phyloP scores from a whole-genome alignment of 768 basidiomycete genomes.

The Filobasidium wieringae region DNA sequence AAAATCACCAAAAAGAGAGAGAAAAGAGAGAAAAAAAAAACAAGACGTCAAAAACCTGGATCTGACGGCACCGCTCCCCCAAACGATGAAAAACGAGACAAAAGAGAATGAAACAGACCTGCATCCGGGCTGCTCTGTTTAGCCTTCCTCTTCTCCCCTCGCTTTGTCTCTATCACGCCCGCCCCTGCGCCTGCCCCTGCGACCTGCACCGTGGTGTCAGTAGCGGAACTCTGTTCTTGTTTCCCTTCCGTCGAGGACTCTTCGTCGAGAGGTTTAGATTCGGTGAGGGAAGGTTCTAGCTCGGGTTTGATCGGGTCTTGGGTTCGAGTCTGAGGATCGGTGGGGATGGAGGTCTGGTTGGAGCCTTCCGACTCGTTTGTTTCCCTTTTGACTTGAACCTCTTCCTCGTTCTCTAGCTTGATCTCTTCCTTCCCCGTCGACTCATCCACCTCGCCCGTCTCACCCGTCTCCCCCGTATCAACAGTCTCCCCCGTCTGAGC shows the following conservation, averaged over 20 bases:
- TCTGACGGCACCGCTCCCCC: background rate
- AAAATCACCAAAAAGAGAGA: background rate
- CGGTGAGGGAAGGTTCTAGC: no score
- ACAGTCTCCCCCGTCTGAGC: background rate
- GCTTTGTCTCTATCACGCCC: constrained; percentile 22
- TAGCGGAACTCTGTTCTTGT: background rate
- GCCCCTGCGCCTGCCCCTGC: constrained; percentile 2
- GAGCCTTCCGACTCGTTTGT: background rate
- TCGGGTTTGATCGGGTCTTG: no score
- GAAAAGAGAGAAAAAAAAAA: background rate
- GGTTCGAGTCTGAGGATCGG: no score
- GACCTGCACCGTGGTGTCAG: background rate
- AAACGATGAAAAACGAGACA: background rate
- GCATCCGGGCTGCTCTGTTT: constrained; percentile 32
- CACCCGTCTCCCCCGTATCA: background rate
- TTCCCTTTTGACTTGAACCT: background rate
- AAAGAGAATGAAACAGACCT: constrained; percentile 22
- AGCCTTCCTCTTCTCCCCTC: constrained; percentile 36
- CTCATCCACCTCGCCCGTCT: background rate
- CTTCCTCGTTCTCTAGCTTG: constrained; percentile 1
- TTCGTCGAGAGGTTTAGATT: no score
- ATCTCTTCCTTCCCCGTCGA: background rate
- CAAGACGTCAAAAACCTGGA: background rate
- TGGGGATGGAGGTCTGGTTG: no score
- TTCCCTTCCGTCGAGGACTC: no score